phyloP scores from a whole-genome alignment of 495 filamentous ascomycete species.

The Daldinia decipiens region DNA sequence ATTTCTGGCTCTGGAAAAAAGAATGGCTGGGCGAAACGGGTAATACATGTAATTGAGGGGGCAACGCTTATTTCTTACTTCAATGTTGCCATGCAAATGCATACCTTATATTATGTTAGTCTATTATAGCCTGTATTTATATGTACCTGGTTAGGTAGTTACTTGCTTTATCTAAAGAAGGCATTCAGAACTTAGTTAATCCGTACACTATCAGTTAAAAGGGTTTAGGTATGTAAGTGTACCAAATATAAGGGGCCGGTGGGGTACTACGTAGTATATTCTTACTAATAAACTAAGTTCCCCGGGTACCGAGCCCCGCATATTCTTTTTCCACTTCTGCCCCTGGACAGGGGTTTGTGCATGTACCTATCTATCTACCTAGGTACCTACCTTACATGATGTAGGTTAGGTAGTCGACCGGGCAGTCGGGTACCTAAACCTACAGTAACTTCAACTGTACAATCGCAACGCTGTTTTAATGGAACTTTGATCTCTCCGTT shows the following conservation, averaged over 20 bases:
- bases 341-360: not conserved
- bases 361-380: too few species aligned
- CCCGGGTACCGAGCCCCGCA: not conserved
- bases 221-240: not conserved
- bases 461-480: not conserved
- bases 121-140: not conserved
- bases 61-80: not conserved
- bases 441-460: not conserved
- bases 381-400: too few species aligned
- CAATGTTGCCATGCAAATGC: too few species aligned
- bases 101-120: not conserved
- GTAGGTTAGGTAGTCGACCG: too few species aligned
- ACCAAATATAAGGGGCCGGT: not conserved
- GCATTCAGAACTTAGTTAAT: too few species aligned
- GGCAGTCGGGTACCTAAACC: not conserved
- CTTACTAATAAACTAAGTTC: constrained; percentile 4
- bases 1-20: constrained; percentile 42
- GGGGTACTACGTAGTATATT: not conserved
- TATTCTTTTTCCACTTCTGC: not conserved
- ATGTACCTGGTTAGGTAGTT: too few species aligned
- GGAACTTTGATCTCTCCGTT: not conserved
- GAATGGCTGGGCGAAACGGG: constrained; percentile 19
- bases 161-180: too few species aligned
- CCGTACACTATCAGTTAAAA: not conserved
- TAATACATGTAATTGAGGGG: not conserved